Evolutionary conservation across 345 rosid species (phyloP).

Genomic region (Lepidium aucheri): DNA sequence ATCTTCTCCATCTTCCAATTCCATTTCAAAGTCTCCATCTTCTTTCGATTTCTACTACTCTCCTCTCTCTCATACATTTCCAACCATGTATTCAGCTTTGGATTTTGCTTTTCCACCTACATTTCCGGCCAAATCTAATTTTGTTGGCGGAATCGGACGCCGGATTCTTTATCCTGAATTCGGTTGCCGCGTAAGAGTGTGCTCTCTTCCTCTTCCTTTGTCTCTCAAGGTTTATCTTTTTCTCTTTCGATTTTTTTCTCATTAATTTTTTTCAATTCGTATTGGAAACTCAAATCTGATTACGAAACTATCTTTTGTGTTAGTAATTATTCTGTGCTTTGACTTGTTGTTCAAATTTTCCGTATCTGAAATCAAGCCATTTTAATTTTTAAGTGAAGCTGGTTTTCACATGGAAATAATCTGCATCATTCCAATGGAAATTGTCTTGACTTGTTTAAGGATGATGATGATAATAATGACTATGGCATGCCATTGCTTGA

Average conservation of each 20-base stretch:
- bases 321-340: no score
- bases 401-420: not conserved
- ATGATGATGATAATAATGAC: not conserved
- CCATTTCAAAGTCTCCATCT: no score
- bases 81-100: not conserved
- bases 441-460: not conserved
- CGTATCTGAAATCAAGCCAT: not conserved
- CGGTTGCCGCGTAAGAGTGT: not conserved
- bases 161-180: not conserved
- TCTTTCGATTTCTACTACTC: no score
- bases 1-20: not conserved
- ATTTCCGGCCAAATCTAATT: not conserved
- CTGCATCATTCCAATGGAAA: not conserved
- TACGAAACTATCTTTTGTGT: no score
- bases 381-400: not conserved
- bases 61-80: not conserved
- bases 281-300: no score
- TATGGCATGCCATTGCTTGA: not conserved
- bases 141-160: not conserved
- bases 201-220: constrained; percentile 7
- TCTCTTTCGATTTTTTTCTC: no score
- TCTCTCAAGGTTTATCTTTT: constrained; percentile 20
- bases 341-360: no score
- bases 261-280: no score
- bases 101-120: constrained; percentile 9